Conservation (phyloP, 495 filamentous ascomycete species). For the Evansstolkia leycettana region DNA sequence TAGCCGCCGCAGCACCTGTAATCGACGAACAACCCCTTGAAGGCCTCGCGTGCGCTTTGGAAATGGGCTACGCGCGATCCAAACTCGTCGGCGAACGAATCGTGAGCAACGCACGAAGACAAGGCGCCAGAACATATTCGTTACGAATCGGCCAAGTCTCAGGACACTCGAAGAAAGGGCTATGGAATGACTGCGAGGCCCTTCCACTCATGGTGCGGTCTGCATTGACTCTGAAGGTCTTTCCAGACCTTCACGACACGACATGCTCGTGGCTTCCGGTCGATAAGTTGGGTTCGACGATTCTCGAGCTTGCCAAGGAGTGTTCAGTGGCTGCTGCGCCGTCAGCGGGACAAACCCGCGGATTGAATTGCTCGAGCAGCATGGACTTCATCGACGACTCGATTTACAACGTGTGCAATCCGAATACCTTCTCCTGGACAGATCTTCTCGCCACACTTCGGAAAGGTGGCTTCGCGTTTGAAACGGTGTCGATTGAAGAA, state of each 20-base stretch:
- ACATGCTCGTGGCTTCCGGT: slow-evolving; percentile 45
- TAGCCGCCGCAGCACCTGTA: slow-evolving; percentile 13
- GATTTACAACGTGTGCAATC: slow-evolving; percentile 43
- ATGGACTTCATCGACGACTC: slow-evolving; percentile 13
- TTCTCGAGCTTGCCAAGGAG: slow-evolving; percentile 39
- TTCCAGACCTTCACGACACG: slow-evolving; percentile 33
- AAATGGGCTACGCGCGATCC: slow-evolving; percentile 45
- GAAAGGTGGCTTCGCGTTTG: slow-evolving; percentile 31
- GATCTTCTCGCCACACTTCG: slow-evolving; percentile 35
- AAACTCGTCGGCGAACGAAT: slow-evolving; percentile 46
- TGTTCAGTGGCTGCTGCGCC: neutral
- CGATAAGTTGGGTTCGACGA: slow-evolving; percentile 34
- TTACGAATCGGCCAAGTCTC: slow-evolving; percentile 52
- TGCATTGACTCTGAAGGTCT: slow-evolving; percentile 30
- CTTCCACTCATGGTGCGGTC: slow-evolving; percentile 44
- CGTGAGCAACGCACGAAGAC: slow-evolving; percentile 19
- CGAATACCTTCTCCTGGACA: slow-evolving; percentile 37
- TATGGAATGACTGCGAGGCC: slow-evolving; percentile 50
- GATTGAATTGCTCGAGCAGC: neutral
- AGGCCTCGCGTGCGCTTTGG: slow-evolving; percentile 25
- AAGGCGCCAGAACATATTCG: slow-evolving; percentile 28
- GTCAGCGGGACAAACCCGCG: too few species aligned
- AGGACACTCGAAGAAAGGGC: slow-evolving; percentile 34
- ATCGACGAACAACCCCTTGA: slow-evolving; percentile 32
- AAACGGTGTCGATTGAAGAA: slow-evolving; percentile 26